Conservation (phyloP, 441 rosid genomes). For the Populus hybrid region DNA sequence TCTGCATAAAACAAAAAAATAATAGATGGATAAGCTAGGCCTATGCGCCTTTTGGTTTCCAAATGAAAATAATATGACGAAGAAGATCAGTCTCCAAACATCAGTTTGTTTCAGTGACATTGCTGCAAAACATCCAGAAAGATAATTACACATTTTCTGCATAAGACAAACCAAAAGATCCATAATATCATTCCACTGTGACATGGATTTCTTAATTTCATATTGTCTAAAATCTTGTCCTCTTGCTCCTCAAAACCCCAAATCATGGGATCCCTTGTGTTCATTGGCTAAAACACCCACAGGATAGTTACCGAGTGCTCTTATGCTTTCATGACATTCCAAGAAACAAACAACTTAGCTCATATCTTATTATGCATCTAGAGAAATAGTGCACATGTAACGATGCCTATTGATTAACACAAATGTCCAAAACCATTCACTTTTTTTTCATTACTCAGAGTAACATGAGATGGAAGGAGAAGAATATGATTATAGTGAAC, state of each 20-base stretch:
- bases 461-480: not conserved
- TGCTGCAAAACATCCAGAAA: not conserved
- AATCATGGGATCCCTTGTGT: no score
- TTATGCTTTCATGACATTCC: not conserved
- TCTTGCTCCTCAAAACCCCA: not conserved
- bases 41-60: not conserved
- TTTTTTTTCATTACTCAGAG: not conserved
- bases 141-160: not conserved
- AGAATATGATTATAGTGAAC: not conserved
- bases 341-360: conserved; percentile 3
- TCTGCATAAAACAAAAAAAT: not conserved
- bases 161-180: not conserved
- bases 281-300: not conserved
- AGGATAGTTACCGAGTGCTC: not conserved
- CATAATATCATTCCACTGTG: not conserved
- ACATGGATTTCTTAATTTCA: not conserved
- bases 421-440: not conserved
- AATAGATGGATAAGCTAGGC: not conserved
- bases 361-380: not conserved
- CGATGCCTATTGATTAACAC: not conserved
- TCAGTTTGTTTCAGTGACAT: not conserved
- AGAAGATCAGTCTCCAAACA: not conserved
- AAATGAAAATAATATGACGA: not conserved
- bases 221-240: not conserved
- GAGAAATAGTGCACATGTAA: not conserved